Base-by-base conservation (phyloP, 179 eudicot genomes). In the Dionaea muscipula region DNA sequence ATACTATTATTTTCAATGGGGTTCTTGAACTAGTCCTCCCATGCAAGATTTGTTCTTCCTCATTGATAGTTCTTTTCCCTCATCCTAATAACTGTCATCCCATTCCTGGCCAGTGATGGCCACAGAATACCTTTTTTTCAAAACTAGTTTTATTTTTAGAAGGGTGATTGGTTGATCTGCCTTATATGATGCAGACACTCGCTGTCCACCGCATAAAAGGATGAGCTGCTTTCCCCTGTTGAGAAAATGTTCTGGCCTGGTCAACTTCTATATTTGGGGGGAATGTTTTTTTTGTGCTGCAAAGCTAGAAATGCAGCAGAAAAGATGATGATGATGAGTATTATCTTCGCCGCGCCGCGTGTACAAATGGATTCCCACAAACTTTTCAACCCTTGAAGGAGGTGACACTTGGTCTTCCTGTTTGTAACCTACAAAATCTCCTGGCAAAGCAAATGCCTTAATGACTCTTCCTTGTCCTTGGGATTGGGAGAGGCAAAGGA, bases 311-410 rank as follows among this genome's bases (percentile, higher is more conserved):
- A 70, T 52, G 58, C 16, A 54, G 24, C 23, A 51, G 43, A 53
- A 38, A 38, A 56, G n/a, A n/a, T n/a, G n/a, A n/a, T n/a, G n/a
- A n/a, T n/a, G n/a, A n/a, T n/a, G n/a, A n/a, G n/a, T n/a, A n/a
- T n/a, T n/a, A n/a, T n/a, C 48, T 68, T 50, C 33, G 55, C 64
- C 28, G 22, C 68, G 62, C 78, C 71, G 45, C 60, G 40, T 74
- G 71, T 53, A 62, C 52, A 20, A 63, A 27, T 55, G 64, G 38
- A 41, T 4, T 33, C 69, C 63, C 62, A 17, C 57, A 31, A 22
- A 20, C 50, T 56, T 57, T 44, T 56, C 45, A 38, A 33, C 2
- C 46, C 48, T 56, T 14, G 21, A 19, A 57, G 22, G 19, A 41
- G 21, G 8, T 18, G 26, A 37, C 10, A 53, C 56, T 41, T 55